Evolutionary conservation across 176 grass and related monocot genomes (phyloP).

Genomic region (Bromus sterilis): DNA sequence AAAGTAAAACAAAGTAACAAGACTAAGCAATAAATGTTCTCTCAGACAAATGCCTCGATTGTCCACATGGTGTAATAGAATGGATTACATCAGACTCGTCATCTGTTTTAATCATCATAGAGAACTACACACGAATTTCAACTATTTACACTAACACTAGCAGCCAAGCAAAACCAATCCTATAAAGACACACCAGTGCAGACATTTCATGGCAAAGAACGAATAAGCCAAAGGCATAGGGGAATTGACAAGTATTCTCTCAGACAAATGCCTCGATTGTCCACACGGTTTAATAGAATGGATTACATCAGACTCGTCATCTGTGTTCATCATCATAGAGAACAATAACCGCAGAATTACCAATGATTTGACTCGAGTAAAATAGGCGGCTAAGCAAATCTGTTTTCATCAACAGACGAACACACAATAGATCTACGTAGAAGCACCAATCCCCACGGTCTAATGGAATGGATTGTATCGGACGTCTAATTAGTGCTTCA

Average conservation of each 20-base stretch:
- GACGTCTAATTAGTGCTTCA: constrained; percentile 50
- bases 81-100: constrained; percentile 22
- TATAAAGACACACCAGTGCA: not conserved
- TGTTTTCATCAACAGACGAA: not conserved
- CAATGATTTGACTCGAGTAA: not conserved
- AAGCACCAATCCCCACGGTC: constrained; percentile 45
- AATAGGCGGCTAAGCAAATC: not conserved
- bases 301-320: constrained; percentile 16
- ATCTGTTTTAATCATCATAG: constrained; percentile 16
- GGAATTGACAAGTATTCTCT: not conserved
- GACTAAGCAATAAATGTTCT: not conserved
- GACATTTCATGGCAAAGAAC: too few species aligned
- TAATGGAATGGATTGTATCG: constrained; percentile 47
- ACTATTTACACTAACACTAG: not conserved
- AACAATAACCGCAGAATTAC: not conserved
- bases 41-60: constrained; percentile 26
- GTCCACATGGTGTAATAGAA: constrained; percentile 8
- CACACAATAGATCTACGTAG: not conserved
- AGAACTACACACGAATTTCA: not conserved
- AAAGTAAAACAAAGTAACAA: not conserved
- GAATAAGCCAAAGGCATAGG: too few species aligned
- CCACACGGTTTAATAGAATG: not conserved
- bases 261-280: constrained; percentile 17
- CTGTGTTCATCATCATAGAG: constrained; percentile 20
- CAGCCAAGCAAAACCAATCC: not conserved